Evolutionary conservation across 192 early-diverging fungal genomes (phyloP).

Genomic region (Chytriomyces confervae): DNA sequence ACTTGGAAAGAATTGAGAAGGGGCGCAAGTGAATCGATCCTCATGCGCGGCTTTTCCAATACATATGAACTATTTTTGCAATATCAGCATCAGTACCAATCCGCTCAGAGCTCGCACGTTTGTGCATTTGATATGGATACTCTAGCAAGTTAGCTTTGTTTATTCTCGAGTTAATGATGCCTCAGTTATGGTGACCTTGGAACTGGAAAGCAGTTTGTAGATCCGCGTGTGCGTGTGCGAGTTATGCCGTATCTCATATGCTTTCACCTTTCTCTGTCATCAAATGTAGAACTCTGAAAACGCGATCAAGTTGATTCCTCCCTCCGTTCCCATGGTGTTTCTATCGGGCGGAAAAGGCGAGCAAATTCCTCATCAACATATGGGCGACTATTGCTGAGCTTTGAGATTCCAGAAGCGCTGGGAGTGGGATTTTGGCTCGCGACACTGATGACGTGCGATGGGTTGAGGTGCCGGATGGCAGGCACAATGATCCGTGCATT

Average conservation of each 20-base stretch:
- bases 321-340: slow-evolving; percentile 74
- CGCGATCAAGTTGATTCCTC: slow-evolving; percentile 66
- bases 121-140: too few species aligned
- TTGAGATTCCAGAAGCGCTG: slow-evolving; percentile 1
- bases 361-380: slow-evolving; percentile 42
- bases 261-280: slow-evolving; percentile 78
- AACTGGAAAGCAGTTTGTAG: too few species aligned
- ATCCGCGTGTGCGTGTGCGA: neutral
- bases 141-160: too few species aligned
- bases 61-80: too few species aligned
- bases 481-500: slow-evolving; percentile 89
- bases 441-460: slow-evolving; percentile 35
- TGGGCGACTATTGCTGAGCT: neutral
- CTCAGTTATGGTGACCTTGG: too few species aligned
- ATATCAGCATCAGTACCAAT: too few species aligned
- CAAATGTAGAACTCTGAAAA: slow-evolving; percentile 88
- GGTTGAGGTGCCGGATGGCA: slow-evolving; percentile 75
- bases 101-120: too few species aligned
- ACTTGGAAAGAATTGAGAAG: slow-evolving; percentile 62
- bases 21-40: neutral
- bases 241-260: slow-evolving; percentile 78
- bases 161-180: too few species aligned
- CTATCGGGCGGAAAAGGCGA: slow-evolving; percentile 83
- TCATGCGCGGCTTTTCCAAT: too few species aligned
- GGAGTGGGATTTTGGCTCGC: slow-evolving; percentile 44